phyloP scores from a whole-genome alignment of 192 early-diverging fungal genomes.

The Tieghemiomyces parasiticus region DNA sequence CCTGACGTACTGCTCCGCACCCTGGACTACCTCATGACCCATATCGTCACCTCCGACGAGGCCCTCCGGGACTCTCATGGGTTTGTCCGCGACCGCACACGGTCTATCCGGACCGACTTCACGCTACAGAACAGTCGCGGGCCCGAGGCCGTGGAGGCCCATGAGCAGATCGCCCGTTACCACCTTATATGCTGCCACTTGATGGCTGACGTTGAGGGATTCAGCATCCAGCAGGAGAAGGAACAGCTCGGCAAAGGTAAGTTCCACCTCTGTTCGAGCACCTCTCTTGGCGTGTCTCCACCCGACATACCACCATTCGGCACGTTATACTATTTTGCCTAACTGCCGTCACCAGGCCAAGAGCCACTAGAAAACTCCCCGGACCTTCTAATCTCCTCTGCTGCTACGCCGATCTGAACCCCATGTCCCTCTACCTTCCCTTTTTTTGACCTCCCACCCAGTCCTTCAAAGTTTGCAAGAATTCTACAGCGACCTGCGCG shows the following conservation, averaged over 20 bases:
- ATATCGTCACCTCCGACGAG: conserved; percentile 31
- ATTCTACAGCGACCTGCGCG: conserved; percentile 66
- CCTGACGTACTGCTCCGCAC: conserved; percentile 46
- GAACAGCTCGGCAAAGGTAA: conserved; percentile 83
- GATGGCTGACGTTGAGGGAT: conserved; percentile 48
- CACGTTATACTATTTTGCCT: too few relatives aligned
- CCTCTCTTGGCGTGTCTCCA: too few relatives aligned
- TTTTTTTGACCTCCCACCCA: conserved; percentile 13
- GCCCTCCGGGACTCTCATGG: conserved; percentile 47
- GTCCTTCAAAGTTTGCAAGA: conserved; percentile 72
- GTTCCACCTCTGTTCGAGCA: neutral
- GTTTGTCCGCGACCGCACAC: conserved; percentile 75
- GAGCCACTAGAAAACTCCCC: too few relatives aligned
- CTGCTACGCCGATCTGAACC: too few relatives aligned
- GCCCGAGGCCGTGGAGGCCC: conserved; percentile 41
- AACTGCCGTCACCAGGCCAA: too few relatives aligned
- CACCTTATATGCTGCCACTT: conserved; percentile 65
- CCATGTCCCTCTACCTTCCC: neutral
- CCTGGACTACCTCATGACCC: conserved; percentile 45
- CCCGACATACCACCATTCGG: too few relatives aligned
- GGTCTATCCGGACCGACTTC: conserved; percentile 76
- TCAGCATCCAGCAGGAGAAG: conserved; percentile 67
- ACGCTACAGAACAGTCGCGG: conserved; percentile 70
- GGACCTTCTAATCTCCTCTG: too few relatives aligned
- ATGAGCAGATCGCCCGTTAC: conserved; percentile 78